Evolutionary conservation across 192 early-diverging fungal species (phyloP).

Genomic region (Neocallimastix lanati): DNA sequence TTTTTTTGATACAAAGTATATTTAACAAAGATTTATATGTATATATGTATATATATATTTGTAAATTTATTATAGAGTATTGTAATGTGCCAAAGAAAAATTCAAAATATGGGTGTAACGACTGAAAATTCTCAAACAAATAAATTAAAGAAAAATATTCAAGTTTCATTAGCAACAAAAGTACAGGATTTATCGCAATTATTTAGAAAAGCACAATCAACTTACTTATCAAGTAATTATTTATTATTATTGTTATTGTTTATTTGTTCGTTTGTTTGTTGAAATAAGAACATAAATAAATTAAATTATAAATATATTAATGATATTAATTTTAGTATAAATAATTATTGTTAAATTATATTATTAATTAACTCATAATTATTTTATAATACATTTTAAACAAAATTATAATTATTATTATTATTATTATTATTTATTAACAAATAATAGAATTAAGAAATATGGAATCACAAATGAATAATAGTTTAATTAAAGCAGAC

Average conservation of each 20-base stretch:
- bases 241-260: not conserved
- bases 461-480: not conserved
- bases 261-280: not conserved
- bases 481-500: not conserved
- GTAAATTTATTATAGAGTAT: not conserved
- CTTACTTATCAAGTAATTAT: conserved; percentile 63
- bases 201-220: conserved; percentile 78
- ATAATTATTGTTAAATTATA: no score
- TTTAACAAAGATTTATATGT: not conserved
- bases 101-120: conserved; percentile 46
- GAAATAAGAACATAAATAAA: conserved; percentile 13
- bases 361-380: no score
- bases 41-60: conserved; percentile 1
- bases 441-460: not conserved
- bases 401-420: no score
- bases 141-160: conserved; percentile 66
- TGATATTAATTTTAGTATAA: no score
- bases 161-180: conserved; percentile 68
- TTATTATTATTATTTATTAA: not conserved
- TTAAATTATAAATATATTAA: no score
- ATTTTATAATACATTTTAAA: no score
- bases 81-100: conserved; percentile 40
- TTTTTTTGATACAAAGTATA: no score
- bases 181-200: conserved; percentile 62
- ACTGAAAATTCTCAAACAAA: conserved; percentile 19